A percentile compares a stretch with the other conserved stretches of the same genome.
These are phyloP conservation scores for Zasmidium cellare DNA, from an alignment of 2,329 filamentous ascomycete species.

Conservation along the genomic window DNA sequence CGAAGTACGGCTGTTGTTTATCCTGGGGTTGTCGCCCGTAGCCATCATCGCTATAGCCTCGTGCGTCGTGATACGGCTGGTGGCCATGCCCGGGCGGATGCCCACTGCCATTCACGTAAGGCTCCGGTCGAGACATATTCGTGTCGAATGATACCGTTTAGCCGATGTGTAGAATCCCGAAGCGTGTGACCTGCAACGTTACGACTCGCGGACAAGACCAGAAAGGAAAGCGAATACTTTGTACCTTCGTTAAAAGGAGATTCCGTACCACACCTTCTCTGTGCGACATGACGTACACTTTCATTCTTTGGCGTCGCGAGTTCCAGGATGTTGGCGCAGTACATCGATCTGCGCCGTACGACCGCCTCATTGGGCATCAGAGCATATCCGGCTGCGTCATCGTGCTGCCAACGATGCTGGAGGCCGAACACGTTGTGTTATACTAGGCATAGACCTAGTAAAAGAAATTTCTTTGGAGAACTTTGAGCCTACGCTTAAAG, in stretches of 20 bases:
- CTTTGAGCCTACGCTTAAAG: background rate
- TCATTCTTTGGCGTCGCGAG: background rate
- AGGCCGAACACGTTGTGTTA: background rate
- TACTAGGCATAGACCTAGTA: background rate
- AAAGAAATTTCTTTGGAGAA: background rate
- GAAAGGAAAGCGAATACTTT: background rate
- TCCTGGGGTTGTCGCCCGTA: background rate
- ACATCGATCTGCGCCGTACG: background rate
- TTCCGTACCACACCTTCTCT: background rate
- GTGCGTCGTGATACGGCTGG: background rate
- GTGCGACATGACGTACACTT: background rate
- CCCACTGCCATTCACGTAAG: background rate
- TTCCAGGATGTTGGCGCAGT: background rate
- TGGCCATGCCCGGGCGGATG: background rate
- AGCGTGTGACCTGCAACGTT: background rate
- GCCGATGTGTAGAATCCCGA: background rate
- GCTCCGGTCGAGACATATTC: background rate
- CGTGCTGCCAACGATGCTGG: background rate
- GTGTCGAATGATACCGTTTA: background rate
- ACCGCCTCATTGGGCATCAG: background rate
- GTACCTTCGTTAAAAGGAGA: background rate
- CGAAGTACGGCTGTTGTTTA: slow-evolving; percentile 8
- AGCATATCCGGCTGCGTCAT: background rate
- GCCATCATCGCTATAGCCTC: background rate
- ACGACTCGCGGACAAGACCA: background rate